These are phyloP conservation scores for Candida suzukii DNA, from an alignment of 805 yeast species.

Conservation along the genomic window DNA sequence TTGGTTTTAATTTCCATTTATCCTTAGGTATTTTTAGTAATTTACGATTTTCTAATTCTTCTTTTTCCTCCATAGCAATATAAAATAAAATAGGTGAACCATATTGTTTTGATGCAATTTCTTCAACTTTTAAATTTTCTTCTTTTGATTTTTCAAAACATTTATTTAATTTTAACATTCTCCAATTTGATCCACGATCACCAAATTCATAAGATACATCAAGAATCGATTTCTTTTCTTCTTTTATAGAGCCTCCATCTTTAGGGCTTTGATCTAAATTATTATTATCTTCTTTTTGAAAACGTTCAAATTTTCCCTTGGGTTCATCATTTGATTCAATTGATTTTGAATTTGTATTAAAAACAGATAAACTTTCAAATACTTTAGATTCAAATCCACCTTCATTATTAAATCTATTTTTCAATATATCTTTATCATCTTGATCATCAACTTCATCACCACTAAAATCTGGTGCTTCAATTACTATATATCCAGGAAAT, in stretches of 20 bases:
- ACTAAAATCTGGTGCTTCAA: conserved; percentile 21
- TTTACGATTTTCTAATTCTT: conserved; percentile 19
- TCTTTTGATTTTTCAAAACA: conserved; percentile 14
- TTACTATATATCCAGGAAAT: conserved; percentile 11
- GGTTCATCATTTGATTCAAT: not conserved
- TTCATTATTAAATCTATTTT: not conserved
- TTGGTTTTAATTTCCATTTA: conserved; percentile 20
- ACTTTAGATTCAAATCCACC: not conserved
- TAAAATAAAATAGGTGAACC: conserved; percentile 21
- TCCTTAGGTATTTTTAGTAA: conserved; percentile 3
- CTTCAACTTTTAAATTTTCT: conserved; percentile 11
- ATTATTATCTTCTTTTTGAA: too few species aligned
- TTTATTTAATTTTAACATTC: conserved; percentile 28
- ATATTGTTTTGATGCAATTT: conserved; percentile 22
- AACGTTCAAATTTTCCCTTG: not conserved
- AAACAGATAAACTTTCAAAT: not conserved
- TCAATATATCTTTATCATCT: not conserved
- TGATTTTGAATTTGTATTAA: not conserved
- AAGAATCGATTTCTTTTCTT: not conserved
- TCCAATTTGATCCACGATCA: conserved; percentile 30
- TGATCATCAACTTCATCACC: conserved; percentile 10
- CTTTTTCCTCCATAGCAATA: conserved; percentile 26
- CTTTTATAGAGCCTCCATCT: too few species aligned
- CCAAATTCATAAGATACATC: conserved; percentile 28
- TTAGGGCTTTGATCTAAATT: too few species aligned